Conservation (phyloP, 768 basidiomycete genomes). For the Bullera alba region DNA sequence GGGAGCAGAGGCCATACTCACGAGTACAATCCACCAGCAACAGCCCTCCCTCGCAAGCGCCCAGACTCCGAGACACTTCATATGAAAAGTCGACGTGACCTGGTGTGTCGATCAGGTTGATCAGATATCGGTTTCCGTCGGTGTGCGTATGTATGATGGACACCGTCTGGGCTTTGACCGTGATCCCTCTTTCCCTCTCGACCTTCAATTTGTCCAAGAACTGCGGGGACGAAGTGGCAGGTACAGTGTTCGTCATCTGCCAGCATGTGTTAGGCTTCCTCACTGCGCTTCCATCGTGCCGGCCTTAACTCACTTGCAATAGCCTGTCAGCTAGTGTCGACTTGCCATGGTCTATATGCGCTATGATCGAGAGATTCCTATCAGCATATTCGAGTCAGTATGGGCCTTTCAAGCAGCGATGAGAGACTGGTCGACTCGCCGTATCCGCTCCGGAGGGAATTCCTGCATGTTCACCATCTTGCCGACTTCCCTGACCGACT, state of each 20-base stretch:
- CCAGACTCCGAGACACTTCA: slow-evolving; percentile 87
- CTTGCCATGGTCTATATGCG: slow-evolving; percentile 97
- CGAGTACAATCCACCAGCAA: slow-evolving; percentile 85
- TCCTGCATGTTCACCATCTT: slow-evolving; percentile 35
- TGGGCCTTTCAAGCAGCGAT: too few species aligned
- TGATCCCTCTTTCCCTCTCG: slow-evolving; percentile 92
- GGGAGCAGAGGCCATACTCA: slow-evolving; percentile 14
- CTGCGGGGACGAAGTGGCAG: slow-evolving; percentile 28
- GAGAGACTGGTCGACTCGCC: slow-evolving; percentile 20
- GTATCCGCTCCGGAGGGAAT: slow-evolving; percentile 46
- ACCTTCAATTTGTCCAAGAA: slow-evolving; percentile 65
- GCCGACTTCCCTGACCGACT: not conserved
- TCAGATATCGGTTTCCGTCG: slow-evolving; percentile 58
- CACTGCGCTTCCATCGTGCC: not conserved
- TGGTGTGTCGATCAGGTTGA: slow-evolving; percentile 97
- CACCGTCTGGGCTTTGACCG: slow-evolving; percentile 91
- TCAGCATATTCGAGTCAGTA: not conserved
- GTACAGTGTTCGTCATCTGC: slow-evolving; percentile 35
- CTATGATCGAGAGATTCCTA: slow-evolving; percentile 88
- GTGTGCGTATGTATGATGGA: slow-evolving; percentile 65
- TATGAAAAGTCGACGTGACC: slow-evolving; percentile 98
- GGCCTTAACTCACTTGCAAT: slow-evolving; percentile 55
- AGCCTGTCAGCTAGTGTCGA: slow-evolving; percentile 81
- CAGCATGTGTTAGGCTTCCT: too few species aligned
- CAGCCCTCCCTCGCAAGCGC: slow-evolving; percentile 85